A percentile compares a stretch with the other conserved stretches of the same genome.
Evolutionary conservation across 257 asterid species (phyloP).

Genomic region (Apocynum venetum): DNA sequence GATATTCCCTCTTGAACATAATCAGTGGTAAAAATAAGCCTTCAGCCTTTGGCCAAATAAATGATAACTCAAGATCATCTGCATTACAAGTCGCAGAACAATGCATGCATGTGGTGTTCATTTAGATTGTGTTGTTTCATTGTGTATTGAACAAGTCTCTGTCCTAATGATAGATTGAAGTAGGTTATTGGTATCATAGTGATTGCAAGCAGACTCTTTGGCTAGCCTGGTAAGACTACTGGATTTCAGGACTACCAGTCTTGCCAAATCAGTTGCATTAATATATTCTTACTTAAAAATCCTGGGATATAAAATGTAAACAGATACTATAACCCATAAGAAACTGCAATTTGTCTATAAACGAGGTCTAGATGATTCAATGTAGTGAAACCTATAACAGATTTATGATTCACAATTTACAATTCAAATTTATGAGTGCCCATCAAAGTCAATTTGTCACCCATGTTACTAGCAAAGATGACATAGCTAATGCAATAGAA

Average conservation of each 20-base stretch:
- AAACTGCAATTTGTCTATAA: not conserved
- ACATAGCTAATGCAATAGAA: not conserved
- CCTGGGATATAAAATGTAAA: not conserved
- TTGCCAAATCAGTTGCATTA: not conserved
- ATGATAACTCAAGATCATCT: not conserved
- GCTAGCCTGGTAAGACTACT: not conserved
- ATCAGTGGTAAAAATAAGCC: not conserved
- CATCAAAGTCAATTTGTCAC: not conserved
- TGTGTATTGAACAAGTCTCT: not conserved
- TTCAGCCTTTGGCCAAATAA: not conserved
- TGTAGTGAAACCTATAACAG: not conserved
- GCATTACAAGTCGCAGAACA: no score
- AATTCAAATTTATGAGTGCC: not conserved
- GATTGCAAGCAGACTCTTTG: not conserved
- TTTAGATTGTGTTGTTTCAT: no score
- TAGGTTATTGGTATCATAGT: not conserved
- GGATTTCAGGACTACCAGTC: not conserved
- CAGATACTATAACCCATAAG: not conserved
- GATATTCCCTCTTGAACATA: not conserved
- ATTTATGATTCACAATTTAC: not conserved
- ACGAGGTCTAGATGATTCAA: not conserved
- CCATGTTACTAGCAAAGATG: not conserved
- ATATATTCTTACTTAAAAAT: not conserved
- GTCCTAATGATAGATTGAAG: not conserved
- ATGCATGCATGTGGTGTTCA: not conserved